Evolutionary conservation across 257 asterid species (phyloP), one percentile per base, ranked within the genome.

Genomic region (Knoxia roxburghii): DNA sequence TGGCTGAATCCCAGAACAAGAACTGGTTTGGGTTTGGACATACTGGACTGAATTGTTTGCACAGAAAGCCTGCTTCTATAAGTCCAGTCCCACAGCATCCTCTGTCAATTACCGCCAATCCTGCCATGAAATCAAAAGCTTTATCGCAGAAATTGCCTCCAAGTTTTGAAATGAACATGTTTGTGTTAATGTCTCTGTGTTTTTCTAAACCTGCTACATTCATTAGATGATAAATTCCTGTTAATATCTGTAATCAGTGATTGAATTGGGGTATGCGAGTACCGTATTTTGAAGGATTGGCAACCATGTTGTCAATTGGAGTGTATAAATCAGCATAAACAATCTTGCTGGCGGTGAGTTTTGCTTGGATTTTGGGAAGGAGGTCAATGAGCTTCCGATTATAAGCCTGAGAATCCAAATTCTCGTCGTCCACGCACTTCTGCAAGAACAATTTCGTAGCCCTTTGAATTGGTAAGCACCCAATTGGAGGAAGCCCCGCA

Each of bases 401-500:
- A 46, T 73, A 77, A 15, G 53, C 24, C 9, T 59, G 43, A 3
- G 75, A 46, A 41, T 65, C 76, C 46, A 45, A 18, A 30, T 60
- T 65, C 43, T 70, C 74, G 33, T 70, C 74, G 2, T 65, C 69
- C 7, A 70, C 54, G 53, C 79, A 75, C 37, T 11, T 24, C 4
- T 53, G 14, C 14, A 68, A 45, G 7, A 40, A 35, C 14, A 68
- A 23, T 40, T 53, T 73, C 24, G 68, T 45, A 3, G 75, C 41
- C 1, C 58, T 59, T 65, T 64, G 72, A 40, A 24, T 51, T 14
- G 75, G 72, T 40, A 23, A 23, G 50, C 79, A 75, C 39, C 79
- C 75, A 0, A 75, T 30, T 3, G 82, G 82, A 52, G 82, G 82
- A 27, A 77, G 46, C 35, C 82, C 82, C 6, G 76, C 63, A 24